Evolutionary conservation across 768 basidiomycete genomes (phyloP).

Genomic region (Xerocomus brunneocitrinus): DNA sequence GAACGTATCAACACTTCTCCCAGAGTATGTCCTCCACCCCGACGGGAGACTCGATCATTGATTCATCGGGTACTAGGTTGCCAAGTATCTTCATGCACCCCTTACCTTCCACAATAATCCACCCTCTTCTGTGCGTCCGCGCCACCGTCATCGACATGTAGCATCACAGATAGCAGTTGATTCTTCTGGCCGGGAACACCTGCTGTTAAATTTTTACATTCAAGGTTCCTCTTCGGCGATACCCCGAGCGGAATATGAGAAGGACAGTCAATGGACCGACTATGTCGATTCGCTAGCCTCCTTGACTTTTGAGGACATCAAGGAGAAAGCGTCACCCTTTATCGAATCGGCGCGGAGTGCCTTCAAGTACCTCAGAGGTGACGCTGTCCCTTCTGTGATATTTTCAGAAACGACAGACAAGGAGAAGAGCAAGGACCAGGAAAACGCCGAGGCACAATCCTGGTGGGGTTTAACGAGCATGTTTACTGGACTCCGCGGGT

Average conservation of each 20-base stretch:
- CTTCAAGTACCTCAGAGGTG: slow-evolving; percentile 73
- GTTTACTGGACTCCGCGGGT: slow-evolving; percentile 58
- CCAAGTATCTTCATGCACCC: slow-evolving; percentile 62
- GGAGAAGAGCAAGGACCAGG: slow-evolving; percentile 28
- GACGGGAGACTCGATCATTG: not conserved
- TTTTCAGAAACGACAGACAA: slow-evolving; percentile 26
- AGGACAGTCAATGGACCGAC: slow-evolving; percentile 15
- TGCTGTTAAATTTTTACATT: slow-evolving; percentile 81
- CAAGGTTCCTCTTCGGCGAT: slow-evolving; percentile 45
- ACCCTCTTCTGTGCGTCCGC: slow-evolving; percentile 67
- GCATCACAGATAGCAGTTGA: slow-evolving; percentile 75
- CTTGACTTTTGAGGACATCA: slow-evolving; percentile 54
- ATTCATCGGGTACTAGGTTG: slow-evolving; percentile 42
- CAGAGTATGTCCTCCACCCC: slow-evolving; percentile 31
- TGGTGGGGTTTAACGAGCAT: slow-evolving; percentile 60
- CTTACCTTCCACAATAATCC: slow-evolving; percentile 79
- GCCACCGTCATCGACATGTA: slow-evolving; percentile 80
- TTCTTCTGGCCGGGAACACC: slow-evolving; percentile 70
- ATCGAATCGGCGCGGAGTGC: slow-evolving; percentile 51
- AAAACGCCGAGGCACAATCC: slow-evolving; percentile 29
- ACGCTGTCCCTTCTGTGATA: slow-evolving; percentile 39
- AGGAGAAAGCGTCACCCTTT: slow-evolving; percentile 36
- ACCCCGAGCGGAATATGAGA: slow-evolving; percentile 26
- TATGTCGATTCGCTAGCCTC: slow-evolving; percentile 48
- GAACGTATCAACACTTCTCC: slow-evolving; percentile 45